Conservation (phyloP, 106 monocot species). For the Dactylorhiza incarnata region DNA sequence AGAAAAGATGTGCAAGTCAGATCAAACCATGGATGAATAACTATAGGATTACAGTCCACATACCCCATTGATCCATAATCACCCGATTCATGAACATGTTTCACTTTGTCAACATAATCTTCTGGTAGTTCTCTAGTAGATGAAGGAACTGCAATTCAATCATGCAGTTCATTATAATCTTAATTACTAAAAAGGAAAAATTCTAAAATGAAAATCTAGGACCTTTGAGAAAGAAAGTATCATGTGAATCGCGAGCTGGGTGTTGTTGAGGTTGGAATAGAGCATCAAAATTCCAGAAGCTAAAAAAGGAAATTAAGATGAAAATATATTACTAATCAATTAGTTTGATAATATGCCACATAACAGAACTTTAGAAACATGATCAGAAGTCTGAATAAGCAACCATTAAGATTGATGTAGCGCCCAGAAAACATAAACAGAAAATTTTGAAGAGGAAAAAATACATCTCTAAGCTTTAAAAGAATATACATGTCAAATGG, state of each 20-base stretch:
- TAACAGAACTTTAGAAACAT: neutral
- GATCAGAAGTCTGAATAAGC: neutral
- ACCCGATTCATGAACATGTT: conserved; percentile 77
- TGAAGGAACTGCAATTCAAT: conserved; percentile 55
- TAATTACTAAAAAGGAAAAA: neutral
- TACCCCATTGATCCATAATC: conserved; percentile 95
- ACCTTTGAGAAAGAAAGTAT: conserved; percentile 95
- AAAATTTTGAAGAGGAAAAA: neutral
- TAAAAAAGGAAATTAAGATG: conserved; percentile 18
- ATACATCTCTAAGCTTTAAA: neutral
- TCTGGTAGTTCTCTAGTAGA: conserved; percentile 71
- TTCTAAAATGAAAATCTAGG: neutral
- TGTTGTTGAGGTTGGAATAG: conserved; percentile 97
- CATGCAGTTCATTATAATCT: conserved; percentile 3
- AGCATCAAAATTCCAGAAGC: conserved; percentile 99
- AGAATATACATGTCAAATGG: neutral
- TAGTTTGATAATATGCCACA: neutral
- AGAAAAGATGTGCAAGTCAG: conserved; percentile 9
- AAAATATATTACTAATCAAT: conserved; percentile 1
- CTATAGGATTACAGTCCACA: conserved; percentile 6
- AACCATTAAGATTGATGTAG: neutral
- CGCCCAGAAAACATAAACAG: neutral
- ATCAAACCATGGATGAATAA: neutral
- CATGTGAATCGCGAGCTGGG: conserved; percentile 99
- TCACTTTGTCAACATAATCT: conserved; percentile 78